These are phyloP conservation scores for Gymnopilus junonius DNA, from an alignment of 768 basidiomycete genomes.

Conservation along the genomic window DNA sequence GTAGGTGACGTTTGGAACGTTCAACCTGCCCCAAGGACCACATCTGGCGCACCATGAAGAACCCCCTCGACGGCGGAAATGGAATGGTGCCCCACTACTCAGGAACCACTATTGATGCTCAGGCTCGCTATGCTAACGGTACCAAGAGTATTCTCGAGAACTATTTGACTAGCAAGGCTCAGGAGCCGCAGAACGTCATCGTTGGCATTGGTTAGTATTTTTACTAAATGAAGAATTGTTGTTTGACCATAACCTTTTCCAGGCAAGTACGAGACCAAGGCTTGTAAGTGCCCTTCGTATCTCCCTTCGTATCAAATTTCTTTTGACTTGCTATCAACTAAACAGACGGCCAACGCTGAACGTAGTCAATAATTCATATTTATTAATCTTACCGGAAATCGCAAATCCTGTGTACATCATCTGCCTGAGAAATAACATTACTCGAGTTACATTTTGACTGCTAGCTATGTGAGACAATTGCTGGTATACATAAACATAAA, in stretches of 20 bases:
- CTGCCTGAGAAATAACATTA: neutral
- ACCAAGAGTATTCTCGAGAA: slow-evolving; percentile 72
- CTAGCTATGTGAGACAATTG: neutral
- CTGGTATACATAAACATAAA: slow-evolving; percentile 10
- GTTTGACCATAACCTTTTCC: neutral
- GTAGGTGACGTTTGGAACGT: slow-evolving; percentile 81
- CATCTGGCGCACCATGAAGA: slow-evolving; percentile 83
- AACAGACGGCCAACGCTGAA: slow-evolving; percentile 57
- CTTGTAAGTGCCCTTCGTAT: slow-evolving; percentile 38
- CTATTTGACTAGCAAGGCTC: slow-evolving; percentile 64
- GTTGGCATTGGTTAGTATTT: slow-evolving; percentile 62
- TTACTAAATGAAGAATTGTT: neutral
- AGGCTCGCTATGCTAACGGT: slow-evolving; percentile 82
- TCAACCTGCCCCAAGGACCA: slow-evolving; percentile 90
- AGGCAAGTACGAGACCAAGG: slow-evolving; percentile 50
- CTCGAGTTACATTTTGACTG: neutral
- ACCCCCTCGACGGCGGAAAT: slow-evolving; percentile 83
- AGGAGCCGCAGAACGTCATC: slow-evolving; percentile 84
- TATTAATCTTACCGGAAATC: neutral
- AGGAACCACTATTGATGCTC: slow-evolving; percentile 89
- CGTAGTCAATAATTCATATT: neutral
- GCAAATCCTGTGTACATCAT: neutral
- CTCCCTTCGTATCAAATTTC: neutral
- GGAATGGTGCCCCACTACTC: slow-evolving; percentile 90
- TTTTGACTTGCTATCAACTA: slow-evolving; percentile 2